Base-by-base conservation (phyloP, 2,329 filamentous ascomycete species). In the Teratosphaeria zuluensis region DNA sequence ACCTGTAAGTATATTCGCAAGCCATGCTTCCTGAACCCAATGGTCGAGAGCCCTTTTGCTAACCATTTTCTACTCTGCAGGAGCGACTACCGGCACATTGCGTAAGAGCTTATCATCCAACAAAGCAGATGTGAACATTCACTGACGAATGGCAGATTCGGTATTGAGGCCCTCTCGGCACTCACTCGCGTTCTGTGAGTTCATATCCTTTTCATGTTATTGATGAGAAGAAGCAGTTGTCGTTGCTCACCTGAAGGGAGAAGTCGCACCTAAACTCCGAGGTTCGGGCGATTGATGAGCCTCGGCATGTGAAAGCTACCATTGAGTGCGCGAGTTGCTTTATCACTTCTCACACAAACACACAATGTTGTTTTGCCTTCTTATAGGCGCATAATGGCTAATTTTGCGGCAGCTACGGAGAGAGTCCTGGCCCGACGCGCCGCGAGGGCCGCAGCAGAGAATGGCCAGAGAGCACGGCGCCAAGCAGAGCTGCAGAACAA, bases 361-460 rank as follows among this genome's bases (percentile, higher is more conserved):
- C 16, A 16, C n/a, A 19, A 21, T 12, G 9, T 12, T n/a, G 12
- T 4, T 16, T 42, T 42, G 35, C 42, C 16, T 48, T 16, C 9
- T 4, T 48, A 21, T 19, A 48, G 16, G 42, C 42, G n/a, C 38
- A 30, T 51, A 32, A 72, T 72, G 70, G 63, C 81, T 70, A 88
- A 88, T 75, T 96, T 96, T 76, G 87, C 89, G 74, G 87, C 90
- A 73, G 92, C 92, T 64, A 92, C 96, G 78, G 83, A 89, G 76
- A 89, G 92, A 72, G 85, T 96, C 61, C 82, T 88, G 64, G 87
- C 88, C 66, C 89, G 91, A 68, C 89, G 90, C 69, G 83, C 84
- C 71, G 85, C 86, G 62, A 87, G 89, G 73, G 89, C 90, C 73
- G 80, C 80, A 86, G 55, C 61, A 51, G 62, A 62, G 28, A 55